Evolutionary conservation across 306 rosid species (phyloP).

Genomic region (Trichosanthes truncata): DNA sequence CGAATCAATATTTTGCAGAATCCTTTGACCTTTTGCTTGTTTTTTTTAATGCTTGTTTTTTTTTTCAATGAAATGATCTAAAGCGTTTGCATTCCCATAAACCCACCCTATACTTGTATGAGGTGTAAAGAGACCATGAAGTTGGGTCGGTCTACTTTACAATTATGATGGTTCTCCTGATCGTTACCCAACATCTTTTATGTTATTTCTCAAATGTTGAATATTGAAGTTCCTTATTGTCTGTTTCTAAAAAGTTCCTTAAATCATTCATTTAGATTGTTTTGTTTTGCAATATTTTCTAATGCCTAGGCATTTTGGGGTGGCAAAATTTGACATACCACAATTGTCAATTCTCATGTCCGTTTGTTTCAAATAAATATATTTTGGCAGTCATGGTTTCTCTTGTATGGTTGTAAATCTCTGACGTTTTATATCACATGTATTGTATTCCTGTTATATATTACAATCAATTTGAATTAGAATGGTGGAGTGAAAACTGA

Average conservation of each 20-base stretch:
- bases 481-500: conserved; percentile 19
- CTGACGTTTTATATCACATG: background rate
- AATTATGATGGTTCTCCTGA: background rate
- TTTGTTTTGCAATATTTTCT: background rate
- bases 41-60: background rate
- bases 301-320: background rate
- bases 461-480: background rate
- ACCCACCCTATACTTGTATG: background rate
- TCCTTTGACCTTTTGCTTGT: background rate
- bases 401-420: background rate
- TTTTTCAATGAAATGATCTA: background rate
- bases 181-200: background rate
- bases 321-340: background rate
- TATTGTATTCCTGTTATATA: background rate
- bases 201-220: background rate
- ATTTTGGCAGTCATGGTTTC: background rate
- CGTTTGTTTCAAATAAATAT: background rate
- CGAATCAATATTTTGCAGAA: background rate
- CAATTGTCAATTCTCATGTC: background rate
- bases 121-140: background rate
- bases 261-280: background rate
- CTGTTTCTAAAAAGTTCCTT: background rate
- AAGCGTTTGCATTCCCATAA: background rate
- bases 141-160: background rate
- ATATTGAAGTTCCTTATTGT: background rate